phyloP scores from a whole-genome alignment of 345 rosid genomes.

The Laguncularia racemosa region DNA sequence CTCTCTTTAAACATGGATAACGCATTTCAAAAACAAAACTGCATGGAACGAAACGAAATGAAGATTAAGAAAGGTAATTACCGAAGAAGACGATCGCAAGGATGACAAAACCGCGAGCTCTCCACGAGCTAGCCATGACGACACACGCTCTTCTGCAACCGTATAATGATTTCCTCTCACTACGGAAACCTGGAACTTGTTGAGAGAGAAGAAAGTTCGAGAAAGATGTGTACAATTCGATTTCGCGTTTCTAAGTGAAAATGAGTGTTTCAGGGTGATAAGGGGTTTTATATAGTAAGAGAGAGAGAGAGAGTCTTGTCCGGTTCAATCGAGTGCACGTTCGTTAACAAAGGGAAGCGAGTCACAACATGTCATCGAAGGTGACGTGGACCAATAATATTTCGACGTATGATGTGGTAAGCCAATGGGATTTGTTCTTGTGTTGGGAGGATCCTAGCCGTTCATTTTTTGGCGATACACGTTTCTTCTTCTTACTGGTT shows the following conservation, averaged over 20 bases:
- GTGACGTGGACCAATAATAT: constrained; percentile 59
- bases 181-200: neutral
- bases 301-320: constrained; percentile 4
- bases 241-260: neutral
- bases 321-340: constrained; percentile 3
- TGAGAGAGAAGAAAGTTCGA: neutral
- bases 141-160: neutral
- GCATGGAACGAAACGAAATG: neutral
- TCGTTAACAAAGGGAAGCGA: neutral
- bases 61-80: constrained; percentile 13
- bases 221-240: neutral
- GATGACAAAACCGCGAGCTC: constrained; percentile 45
- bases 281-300: neutral
- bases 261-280: neutral
- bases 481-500: neutral
- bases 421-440: constrained; percentile 36
- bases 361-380: constrained; percentile 34
- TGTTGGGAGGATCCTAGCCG: constrained; percentile 42
- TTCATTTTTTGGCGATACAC: constrained; percentile 5
- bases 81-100: constrained; percentile 47
- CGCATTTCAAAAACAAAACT: neutral
- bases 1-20: constrained; percentile 5
- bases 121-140: constrained; percentile 49
- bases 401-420: neutral
- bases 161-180: neutral